phyloP scores from a whole-genome alignment of 768 basidiomycete genomes.

The Lentinula edodes region DNA sequence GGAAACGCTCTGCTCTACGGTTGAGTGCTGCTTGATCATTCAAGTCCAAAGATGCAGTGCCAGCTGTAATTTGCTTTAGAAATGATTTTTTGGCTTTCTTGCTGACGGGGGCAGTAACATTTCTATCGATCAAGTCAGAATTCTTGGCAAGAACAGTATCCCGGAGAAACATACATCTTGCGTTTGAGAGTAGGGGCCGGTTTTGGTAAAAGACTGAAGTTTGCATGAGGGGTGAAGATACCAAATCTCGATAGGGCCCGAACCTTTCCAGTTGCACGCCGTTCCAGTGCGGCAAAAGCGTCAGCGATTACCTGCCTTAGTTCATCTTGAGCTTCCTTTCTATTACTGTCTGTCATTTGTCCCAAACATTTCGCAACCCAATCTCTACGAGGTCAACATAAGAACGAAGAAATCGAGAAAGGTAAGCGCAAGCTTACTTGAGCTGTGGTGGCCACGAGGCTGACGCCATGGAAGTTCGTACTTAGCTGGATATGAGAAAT shows the following conservation, averaged over 20 bases:
- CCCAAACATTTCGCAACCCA: slow-evolving; percentile 94
- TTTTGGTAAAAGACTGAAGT: slow-evolving; percentile 52
- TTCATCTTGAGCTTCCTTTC: slow-evolving; percentile 85
- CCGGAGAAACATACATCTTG: slow-evolving; percentile 48
- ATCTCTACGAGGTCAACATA: slow-evolving; percentile 48
- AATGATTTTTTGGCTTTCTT: slow-evolving; percentile 64
- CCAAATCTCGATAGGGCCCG: slow-evolving; percentile 11
- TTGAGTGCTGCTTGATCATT: slow-evolving; percentile 67
- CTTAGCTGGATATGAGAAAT: not conserved
- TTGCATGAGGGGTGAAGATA: slow-evolving; percentile 13
- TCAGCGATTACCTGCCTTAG: slow-evolving; percentile 96
- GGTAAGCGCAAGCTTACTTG: slow-evolving; percentile 42
- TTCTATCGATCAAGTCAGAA: slow-evolving; percentile 20
- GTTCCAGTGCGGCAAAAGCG: slow-evolving; percentile 81
- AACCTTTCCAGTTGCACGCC: slow-evolving; percentile 86
- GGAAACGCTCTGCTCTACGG: slow-evolving; percentile 83
- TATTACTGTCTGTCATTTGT: slow-evolving; percentile 86
- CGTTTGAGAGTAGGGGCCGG: slow-evolving; percentile 58
- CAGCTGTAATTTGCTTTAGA: slow-evolving; percentile 31
- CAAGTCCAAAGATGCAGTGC: slow-evolving; percentile 40
- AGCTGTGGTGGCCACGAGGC: slow-evolving; percentile 79
- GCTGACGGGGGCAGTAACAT: slow-evolving; percentile 31
- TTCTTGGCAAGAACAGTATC: not conserved
- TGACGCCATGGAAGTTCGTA: slow-evolving; percentile 49
- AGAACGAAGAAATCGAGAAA: not conserved